Percentiles rank a stretch among this genome's conserved stretches.
Conservation (phyloP, 176 grass and related monocot genomes). For the Carex littledalei region DNA sequence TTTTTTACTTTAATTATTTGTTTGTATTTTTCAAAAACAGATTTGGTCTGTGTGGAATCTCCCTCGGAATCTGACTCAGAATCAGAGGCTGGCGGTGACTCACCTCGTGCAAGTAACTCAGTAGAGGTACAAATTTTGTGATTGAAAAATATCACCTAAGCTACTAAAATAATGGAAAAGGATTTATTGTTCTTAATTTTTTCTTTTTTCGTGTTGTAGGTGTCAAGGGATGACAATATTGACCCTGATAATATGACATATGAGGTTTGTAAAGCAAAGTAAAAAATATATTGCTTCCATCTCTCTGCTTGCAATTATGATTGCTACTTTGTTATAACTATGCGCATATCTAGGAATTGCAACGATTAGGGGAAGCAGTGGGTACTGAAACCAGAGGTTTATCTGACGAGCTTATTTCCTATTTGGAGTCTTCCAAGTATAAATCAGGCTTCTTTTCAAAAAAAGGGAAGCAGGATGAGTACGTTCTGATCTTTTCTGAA, state of each 20-base stretch:
- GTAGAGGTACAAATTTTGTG: slow-evolving; percentile 39
- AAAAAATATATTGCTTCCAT: slow-evolving; percentile 6
- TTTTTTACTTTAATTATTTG: not conserved
- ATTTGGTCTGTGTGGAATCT: slow-evolving; percentile 35
- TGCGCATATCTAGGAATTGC: slow-evolving; percentile 41
- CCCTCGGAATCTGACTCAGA: slow-evolving; percentile 33
- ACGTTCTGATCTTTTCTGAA: slow-evolving; percentile 22
- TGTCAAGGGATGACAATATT: slow-evolving; percentile 35
- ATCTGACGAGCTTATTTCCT: slow-evolving; percentile 64
- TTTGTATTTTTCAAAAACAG: not conserved
- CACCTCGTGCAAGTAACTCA: slow-evolving; percentile 12
- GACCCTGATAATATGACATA: slow-evolving; percentile 87
- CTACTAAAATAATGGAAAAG: not conserved
- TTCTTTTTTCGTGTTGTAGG: slow-evolving; percentile 25
- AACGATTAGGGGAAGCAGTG: slow-evolving; percentile 51
- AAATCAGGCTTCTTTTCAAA: slow-evolving; percentile 60
- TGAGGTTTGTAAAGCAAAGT: slow-evolving; percentile 46
- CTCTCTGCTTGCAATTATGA: not conserved
- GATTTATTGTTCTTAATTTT: not conserved
- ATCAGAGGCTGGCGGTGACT: slow-evolving; percentile 22
- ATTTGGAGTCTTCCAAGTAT: slow-evolving; percentile 44
- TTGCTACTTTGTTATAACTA: not conserved
- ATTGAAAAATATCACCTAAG: not conserved
- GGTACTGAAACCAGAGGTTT: slow-evolving; percentile 61
- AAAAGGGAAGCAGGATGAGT: slow-evolving; percentile 51